Conservation (phyloP, 768 basidiomycete species). For the Exidia glandulosa region DNA sequence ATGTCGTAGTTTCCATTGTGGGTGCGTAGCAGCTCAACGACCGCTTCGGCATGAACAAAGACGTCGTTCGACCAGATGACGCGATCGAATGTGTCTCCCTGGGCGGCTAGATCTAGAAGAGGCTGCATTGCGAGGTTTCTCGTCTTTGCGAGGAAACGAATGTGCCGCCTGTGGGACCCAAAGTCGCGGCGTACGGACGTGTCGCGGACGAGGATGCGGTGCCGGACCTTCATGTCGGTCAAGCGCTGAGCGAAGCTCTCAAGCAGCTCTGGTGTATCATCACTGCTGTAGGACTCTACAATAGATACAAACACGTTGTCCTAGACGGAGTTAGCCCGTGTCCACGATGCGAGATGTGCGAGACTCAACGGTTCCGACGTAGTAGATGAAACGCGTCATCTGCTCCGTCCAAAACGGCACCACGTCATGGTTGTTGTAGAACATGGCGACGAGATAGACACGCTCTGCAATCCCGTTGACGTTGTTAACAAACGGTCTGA, state of each 20-base stretch:
- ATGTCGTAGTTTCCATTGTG: conserved; percentile 30
- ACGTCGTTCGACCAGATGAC: conserved; percentile 35
- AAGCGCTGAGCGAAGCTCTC: conserved; percentile 7
- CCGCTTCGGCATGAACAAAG: conserved; percentile 27
- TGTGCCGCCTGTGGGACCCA: conserved; percentile 19
- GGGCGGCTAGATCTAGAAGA: no score
- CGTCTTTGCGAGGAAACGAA: conserved; percentile 26
- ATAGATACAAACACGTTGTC: conserved; percentile 32
- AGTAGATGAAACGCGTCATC: conserved; percentile 22
- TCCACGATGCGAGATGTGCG: no score
- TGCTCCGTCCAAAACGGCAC: conserved; percentile 29
- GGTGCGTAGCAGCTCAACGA: conserved; percentile 29
- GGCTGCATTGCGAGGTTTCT: conserved; percentile 33
- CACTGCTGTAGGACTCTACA: conserved; percentile 27
- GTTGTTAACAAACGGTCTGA: background rate
- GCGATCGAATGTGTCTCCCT: conserved; percentile 22
- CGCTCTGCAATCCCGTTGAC: conserved; percentile 12
- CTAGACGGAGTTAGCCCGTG: no score
- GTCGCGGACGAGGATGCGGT: conserved; percentile 21
- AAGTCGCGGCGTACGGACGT: conserved; percentile 14
- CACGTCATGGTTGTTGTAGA: conserved; percentile 27
- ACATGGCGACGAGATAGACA: conserved; percentile 29
- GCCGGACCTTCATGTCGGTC: conserved; percentile 12
- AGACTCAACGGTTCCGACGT: conserved; percentile 30
- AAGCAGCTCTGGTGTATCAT: conserved; percentile 22